These are phyloP conservation scores for Phialocephala sp. DNA, from an alignment of 2,329 filamentous ascomycete species.

Conservation along the genomic window DNA sequence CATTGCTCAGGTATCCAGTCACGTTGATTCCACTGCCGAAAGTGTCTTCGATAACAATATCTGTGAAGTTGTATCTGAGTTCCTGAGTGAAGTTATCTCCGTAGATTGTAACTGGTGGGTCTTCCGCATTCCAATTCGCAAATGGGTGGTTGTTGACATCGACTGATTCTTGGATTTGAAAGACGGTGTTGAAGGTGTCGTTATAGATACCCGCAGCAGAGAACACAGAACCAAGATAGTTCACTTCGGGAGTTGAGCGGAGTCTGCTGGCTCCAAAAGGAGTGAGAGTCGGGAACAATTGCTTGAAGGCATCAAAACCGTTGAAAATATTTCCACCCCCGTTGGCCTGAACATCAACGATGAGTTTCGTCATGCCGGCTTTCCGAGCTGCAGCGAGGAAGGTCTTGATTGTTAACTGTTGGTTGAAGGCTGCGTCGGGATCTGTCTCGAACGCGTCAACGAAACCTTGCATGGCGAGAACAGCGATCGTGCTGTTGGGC, in stretches of 20 bases:
- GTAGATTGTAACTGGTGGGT: conserved; percentile 24
- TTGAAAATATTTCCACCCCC: conserved; percentile 63
- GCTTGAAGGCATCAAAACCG: conserved; percentile 64
- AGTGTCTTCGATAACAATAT: conserved; percentile 22
- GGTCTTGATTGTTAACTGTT: conserved; percentile 19
- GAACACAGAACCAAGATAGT: conserved; percentile 10
- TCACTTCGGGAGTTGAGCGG: not conserved
- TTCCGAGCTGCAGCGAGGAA: conserved; percentile 53
- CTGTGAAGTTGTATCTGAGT: conserved; percentile 14
- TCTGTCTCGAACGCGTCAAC: conserved; percentile 31
- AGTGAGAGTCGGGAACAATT: conserved; percentile 38
- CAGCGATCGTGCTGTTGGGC: conserved; percentile 28
- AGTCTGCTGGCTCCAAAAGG: conserved; percentile 3
- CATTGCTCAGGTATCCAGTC: conserved; percentile 37
- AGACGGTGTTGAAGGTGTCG: not conserved
- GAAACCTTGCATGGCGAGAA: conserved; percentile 30
- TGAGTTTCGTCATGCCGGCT: conserved; percentile 62
- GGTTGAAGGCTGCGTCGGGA: not conserved
- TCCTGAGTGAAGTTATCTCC: conserved; percentile 26
- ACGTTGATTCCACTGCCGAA: conserved; percentile 26
- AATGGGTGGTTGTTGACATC: conserved; percentile 15
- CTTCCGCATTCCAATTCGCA: conserved; percentile 10
- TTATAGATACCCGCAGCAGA: conserved; percentile 2
- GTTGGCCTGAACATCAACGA: conserved; percentile 64
- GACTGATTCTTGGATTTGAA: conserved; percentile 6